Conservation (phyloP, 2,329 filamentous ascomycete genomes). For the Diaporthe humulicola region DNA sequence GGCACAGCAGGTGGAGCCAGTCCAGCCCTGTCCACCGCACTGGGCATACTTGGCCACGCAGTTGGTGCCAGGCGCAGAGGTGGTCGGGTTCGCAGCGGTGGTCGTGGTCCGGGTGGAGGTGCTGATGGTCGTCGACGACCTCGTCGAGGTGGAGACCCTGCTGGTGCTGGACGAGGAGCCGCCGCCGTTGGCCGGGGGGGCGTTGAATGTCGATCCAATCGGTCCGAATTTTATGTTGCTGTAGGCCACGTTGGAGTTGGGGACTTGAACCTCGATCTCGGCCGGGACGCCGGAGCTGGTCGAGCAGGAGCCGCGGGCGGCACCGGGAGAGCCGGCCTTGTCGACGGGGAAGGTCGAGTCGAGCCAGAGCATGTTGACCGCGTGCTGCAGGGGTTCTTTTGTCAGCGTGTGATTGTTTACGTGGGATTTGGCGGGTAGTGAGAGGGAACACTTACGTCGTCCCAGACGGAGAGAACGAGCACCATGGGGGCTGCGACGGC, state of each 20-base stretch:
- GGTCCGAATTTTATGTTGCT: slow-evolving; percentile 44
- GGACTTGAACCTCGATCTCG: slow-evolving; percentile 50
- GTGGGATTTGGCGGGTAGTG: too few relatives aligned
- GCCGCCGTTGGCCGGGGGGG: slow-evolving; percentile 16
- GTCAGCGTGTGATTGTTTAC: background rate
- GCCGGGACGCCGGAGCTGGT: slow-evolving; percentile 55
- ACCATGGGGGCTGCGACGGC: slow-evolving; percentile 71
- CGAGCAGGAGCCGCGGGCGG: slow-evolving; percentile 58
- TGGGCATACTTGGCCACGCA: slow-evolving; percentile 24
- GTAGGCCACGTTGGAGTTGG: slow-evolving; percentile 44
- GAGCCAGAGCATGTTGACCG: slow-evolving; percentile 73
- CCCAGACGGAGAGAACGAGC: slow-evolving; percentile 72
- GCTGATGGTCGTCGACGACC: slow-evolving; percentile 18
- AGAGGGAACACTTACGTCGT: slow-evolving; percentile 56
- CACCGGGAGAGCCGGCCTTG: slow-evolving; percentile 57
- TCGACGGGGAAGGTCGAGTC: slow-evolving; percentile 67
- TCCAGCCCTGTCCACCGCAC: slow-evolving; percentile 31
- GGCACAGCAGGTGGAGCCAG: slow-evolving; percentile 30
- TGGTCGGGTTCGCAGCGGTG: slow-evolving; percentile 1
- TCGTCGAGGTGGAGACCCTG: slow-evolving; percentile 34
- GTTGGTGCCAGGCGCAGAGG: background rate
- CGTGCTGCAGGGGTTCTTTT: slow-evolving; percentile 51
- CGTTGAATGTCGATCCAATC: slow-evolving; percentile 45
- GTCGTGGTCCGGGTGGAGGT: slow-evolving; percentile 31
- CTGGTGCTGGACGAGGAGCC: slow-evolving; percentile 33